Evolutionary conservation across 192 early-diverging fungal genomes (phyloP), one percentile per base, ranked within the genome.

Genomic region (Podila horticola): DNA sequence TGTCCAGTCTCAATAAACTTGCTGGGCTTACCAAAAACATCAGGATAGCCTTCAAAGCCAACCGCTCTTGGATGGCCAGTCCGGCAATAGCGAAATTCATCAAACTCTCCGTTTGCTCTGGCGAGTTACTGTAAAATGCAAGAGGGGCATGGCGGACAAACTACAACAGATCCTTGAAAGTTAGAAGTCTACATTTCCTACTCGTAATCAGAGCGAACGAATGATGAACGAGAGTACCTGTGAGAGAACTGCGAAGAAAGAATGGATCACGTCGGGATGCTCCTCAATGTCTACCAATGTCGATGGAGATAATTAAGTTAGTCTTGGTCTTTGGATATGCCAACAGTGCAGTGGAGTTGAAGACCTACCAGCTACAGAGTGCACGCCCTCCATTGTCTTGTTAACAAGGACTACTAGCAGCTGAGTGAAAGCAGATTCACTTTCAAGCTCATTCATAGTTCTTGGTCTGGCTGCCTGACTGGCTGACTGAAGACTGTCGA

Each of bases 31-130:
- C 88, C 81, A 88, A 81, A 63, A 90, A 90, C 19, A 75, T 72
- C 20, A 88, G 59, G 1, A 85, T 83, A 5, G 89, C 79, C 29
- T 86, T 88, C 26, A 90, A 68, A 17, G 89, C 89, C 9, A 90
- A 63, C 41, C 87, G 81, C 50, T 90, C 89, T 67, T 88, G 85
- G 29, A 87, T 55, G 7, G 77, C 73, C 67, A 90, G 74, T 1
- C 85, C 86, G 6, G 86, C 86, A 50, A 90, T 74, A 3, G 86
- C 72, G 67, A 90, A 84, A 30, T 58, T 74, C 59, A 88, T 75
- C 22, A 88, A 74, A 17, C 48, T 75, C 22, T 87, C 79, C 12
- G 84, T 82, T 36, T 86, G 75, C n/a, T 88, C 86, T 13, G 51
- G 41, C 10, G 86, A 76, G 12, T 87, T 64, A 26, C 82, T 76